phyloP scores from a whole-genome alignment of 495 filamentous ascomycete genomes.

The Choiromyces venosus region DNA sequence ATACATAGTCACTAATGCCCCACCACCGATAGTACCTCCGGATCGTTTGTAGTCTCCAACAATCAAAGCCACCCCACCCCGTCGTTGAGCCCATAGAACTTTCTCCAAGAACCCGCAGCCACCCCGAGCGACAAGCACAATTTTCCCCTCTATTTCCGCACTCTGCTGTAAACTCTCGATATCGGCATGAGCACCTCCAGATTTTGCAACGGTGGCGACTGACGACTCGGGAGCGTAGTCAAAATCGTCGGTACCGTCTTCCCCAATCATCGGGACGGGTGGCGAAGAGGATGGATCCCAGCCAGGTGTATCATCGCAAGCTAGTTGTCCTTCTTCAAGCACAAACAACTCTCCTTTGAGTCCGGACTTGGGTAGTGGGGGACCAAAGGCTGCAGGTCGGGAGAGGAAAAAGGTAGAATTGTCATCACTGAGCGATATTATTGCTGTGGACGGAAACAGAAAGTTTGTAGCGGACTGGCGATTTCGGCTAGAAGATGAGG shows the following conservation, averaged over 20 bases:
- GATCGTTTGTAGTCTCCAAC: conserved; percentile 89
- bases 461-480: conserved; percentile 54
- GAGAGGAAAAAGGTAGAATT: conserved; percentile 96
- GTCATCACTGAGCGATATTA: conserved; percentile 94
- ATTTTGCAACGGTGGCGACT: conserved; percentile 41
- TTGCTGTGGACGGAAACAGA: conserved; percentile 87
- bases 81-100: conserved; percentile 88
- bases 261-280: conserved; percentile 35
- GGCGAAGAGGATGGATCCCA: conserved; percentile 53
- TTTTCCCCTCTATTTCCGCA: conserved; percentile 88
- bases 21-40: conserved; percentile 48
- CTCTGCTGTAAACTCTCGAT: conserved; percentile 92
- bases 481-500: conserved; percentile 52
- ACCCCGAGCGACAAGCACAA: conserved; percentile 82
- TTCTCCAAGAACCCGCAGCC: conserved; percentile 97
- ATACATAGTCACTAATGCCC: conserved; percentile 86
- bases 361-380: conserved; percentile 62
- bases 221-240: conserved; percentile 27
- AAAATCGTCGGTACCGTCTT: conserved; percentile 82
- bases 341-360: conserved; percentile 40
- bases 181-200: conserved; percentile 66
- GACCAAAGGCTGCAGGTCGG: conserved; percentile 88
- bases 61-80: conserved; percentile 82
- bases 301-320: conserved; percentile 93
- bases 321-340: conserved; percentile 73